Evolutionary conservation across 2,329 filamentous ascomycete genomes (phyloP).

Genomic region (Nothophoma quercina): DNA sequence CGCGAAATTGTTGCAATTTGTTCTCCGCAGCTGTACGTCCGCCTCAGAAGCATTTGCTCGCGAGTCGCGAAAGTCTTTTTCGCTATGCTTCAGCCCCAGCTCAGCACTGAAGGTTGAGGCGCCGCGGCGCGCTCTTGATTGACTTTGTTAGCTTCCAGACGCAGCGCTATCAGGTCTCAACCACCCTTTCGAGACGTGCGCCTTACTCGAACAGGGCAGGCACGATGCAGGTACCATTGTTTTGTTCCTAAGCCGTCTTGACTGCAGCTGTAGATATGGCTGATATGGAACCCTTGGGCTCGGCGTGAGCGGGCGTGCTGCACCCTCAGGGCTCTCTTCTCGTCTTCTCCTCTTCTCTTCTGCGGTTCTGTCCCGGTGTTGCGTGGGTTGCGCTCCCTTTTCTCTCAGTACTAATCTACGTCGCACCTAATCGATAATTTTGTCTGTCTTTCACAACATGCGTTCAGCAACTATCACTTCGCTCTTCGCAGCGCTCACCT

Average conservation of each 20-base stretch:
- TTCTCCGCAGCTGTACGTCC: not conserved
- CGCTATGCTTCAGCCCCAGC: constrained; percentile 13
- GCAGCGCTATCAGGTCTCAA: constrained; percentile 18
- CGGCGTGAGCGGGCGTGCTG: constrained; percentile 5
- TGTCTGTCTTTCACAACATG: not conserved
- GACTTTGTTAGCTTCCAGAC: constrained; percentile 11
- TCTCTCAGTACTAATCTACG: not conserved
- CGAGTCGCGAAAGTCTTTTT: not conserved
- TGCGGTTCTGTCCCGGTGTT: not conserved
- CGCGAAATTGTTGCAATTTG: too few relatives aligned
- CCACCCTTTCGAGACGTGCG: constrained; percentile 5
- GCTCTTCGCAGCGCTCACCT: constrained; percentile 10
- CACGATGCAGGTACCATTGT: constrained; percentile 17
- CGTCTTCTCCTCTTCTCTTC: not conserved
- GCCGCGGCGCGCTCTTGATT: constrained; percentile 11
- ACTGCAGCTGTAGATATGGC: constrained; percentile 13
- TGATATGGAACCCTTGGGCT: constrained; percentile 4
- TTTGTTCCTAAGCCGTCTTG: constrained; percentile 15
- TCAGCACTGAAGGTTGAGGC: constrained; percentile 3
- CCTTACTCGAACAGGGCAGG: constrained; percentile 9
- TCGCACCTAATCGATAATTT: not conserved
- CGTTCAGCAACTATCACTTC: constrained; percentile 10
- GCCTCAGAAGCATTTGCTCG: not conserved
- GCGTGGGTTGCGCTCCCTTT: not conserved
- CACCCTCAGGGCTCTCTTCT: too few relatives aligned